Percentiles rank a stretch among this genome's conserved stretches.
Evolutionary conservation across 805 yeast genomes (phyloP).

Genomic region (Lipomyces mesembrius): DNA sequence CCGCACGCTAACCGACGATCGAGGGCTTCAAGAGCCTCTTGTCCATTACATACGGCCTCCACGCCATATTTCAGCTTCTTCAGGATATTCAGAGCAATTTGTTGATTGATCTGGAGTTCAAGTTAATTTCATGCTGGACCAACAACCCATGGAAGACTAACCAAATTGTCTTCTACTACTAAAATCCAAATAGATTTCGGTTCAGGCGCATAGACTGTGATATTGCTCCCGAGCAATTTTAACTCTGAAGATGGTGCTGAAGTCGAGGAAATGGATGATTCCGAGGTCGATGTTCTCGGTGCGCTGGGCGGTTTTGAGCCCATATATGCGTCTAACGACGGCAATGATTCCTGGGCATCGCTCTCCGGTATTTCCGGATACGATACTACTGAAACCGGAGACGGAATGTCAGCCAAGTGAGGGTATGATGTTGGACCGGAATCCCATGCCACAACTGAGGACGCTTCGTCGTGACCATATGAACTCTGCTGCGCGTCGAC

Average conservation of each 20-base stretch:
- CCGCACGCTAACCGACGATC: conserved; percentile 18
- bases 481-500: conserved; percentile 41
- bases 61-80: conserved; percentile 27
- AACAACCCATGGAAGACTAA: conserved; percentile 9
- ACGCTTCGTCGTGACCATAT: not conserved
- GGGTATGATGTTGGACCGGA: conserved; percentile 5
- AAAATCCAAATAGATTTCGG: conserved; percentile 22
- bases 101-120: conserved; percentile 30
- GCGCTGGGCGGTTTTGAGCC: not conserved
- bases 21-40: conserved; percentile 34
- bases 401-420: not conserved
- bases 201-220: not conserved
- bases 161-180: conserved; percentile 37
- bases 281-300: conserved; percentile 1
- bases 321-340: not conserved
- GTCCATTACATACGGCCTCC: conserved; percentile 37
- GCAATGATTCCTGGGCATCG: not conserved
- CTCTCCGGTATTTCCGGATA: not conserved
- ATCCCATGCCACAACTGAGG: conserved; percentile 18
- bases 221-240: not conserved
- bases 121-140: not conserved
- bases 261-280: not conserved
- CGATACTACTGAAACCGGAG: not conserved
- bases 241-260: not conserved
- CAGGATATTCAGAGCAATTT: conserved; percentile 33